A percentile compares a stretch with the other conserved stretches of the same genome.
phyloP scores from a whole-genome alignment of 2,329 filamentous ascomycete genomes.

The Dothideomycetidae sp. region DNA sequence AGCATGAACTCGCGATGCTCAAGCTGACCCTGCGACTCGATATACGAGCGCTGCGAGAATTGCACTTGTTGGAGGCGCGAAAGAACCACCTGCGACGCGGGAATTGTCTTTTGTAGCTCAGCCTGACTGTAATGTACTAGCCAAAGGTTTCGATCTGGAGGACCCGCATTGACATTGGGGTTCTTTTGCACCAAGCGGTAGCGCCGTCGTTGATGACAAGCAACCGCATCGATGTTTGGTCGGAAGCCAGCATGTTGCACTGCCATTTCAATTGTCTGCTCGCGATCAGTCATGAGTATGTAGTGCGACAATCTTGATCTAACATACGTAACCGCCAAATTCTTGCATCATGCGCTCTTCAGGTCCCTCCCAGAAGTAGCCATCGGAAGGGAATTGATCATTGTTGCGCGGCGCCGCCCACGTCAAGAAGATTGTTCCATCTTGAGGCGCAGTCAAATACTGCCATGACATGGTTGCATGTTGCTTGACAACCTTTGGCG shows the following conservation, averaged over 20 bases:
- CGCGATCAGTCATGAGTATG: conserved; percentile 8
- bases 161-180: conserved; percentile 54
- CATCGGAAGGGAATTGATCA: conserved; percentile 72
- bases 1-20: conserved; percentile 90
- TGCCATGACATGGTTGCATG: conserved; percentile 84
- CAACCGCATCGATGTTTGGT: conserved; percentile 54
- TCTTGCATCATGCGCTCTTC: conserved; percentile 68
- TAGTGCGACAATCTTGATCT: too few species aligned
- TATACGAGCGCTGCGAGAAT: conserved; percentile 13
- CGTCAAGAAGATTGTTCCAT: conserved; percentile 69
- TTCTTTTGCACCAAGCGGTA: conserved; percentile 70
- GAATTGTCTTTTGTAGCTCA: conserved; percentile 59
- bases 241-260: conserved; percentile 70
- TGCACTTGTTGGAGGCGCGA: conserved; percentile 44
- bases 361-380: conserved; percentile 75
- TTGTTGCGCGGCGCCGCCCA: conserved; percentile 72
- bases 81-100: conserved; percentile 51
- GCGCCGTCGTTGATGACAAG: conserved; percentile 65
- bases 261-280: conserved; percentile 75
- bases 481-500: conserved; percentile 73
- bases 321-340: conserved; percentile 49
- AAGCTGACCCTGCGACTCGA: conserved; percentile 64
- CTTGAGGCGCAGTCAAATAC: conserved; percentile 67
- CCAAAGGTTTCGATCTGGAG: conserved; percentile 71
- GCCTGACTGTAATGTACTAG: conserved; percentile 78